These are phyloP conservation scores for Serendipita sp. DNA, from an alignment of 1,284 basidiomycete genomes.

Conservation along the genomic window DNA sequence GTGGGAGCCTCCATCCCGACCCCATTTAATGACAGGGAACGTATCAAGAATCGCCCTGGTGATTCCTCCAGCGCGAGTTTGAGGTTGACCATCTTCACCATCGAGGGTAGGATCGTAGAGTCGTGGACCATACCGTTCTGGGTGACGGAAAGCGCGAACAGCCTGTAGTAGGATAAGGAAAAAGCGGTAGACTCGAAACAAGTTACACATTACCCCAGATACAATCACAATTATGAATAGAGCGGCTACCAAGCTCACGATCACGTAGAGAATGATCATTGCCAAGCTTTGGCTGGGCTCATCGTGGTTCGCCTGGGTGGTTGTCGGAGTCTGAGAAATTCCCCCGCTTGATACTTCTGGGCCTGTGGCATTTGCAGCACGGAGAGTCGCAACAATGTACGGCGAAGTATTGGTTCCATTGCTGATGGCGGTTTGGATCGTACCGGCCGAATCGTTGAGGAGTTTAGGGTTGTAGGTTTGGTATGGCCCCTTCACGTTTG, in stretches of 20 bases:
- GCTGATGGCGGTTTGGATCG: constrained; percentile 35
- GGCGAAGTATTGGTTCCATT: constrained; percentile 26
- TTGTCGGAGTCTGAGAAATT: constrained; percentile 14
- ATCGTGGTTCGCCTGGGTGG: constrained; percentile 14
- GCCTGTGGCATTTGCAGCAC: constrained; percentile 48
- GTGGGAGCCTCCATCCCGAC: constrained; percentile 17
- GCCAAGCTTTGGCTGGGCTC: constrained; percentile 48
- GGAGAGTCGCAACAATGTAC: constrained; percentile 54
- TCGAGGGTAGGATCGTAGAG: constrained; percentile 28
- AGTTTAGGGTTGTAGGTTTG: constrained; percentile 42
- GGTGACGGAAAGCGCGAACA: constrained; percentile 68
- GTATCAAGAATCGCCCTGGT: constrained; percentile 85
- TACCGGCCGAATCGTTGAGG: constrained; percentile 37
- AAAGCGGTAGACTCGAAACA: constrained; percentile 1
- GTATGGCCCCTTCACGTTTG: constrained; percentile 36
- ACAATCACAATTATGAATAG: constrained; percentile 70
- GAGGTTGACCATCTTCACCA: constrained; percentile 32
- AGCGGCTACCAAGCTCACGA: constrained; percentile 71
- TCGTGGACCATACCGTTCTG: constrained; percentile 80
- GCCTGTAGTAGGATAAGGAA: constrained; percentile 32
- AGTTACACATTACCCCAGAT: constrained; percentile 47
- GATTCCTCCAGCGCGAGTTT: constrained; percentile 65
- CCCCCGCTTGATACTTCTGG: constrained; percentile 12
- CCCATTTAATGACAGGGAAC: constrained; percentile 84
- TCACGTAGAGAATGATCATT: constrained; percentile 78